Evolutionary conservation across 2,329 filamentous ascomycete species (phyloP), one percentile per base, ranked within the genome.

Genomic region (Fusarium napiforme): DNA sequence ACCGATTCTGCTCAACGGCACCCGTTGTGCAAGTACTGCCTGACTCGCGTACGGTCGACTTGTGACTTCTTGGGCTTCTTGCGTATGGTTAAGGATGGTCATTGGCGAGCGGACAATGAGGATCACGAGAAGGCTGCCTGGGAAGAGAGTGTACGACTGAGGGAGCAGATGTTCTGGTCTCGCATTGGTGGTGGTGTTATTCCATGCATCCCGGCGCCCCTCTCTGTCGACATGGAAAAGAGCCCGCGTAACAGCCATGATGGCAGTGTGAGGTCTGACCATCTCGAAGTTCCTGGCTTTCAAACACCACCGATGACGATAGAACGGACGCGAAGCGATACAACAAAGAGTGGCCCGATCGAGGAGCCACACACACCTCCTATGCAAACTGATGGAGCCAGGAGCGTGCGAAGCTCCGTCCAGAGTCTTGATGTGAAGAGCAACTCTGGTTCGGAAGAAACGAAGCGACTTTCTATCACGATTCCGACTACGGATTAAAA

Each of bases 121-220:
- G 94, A 96, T 56, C 93, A 95, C 39, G 94, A 97, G 82, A 94
- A 93, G 79, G 90, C 91, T 34, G 94, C 95, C 0, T 99, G 96
- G 96, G 96, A 98, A 80, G 96, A 99, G 84, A 94, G 94, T 64
- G 93, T 98, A 16, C 90, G 93, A 36, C 83, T 98, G 53, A 88
- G 96, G 57, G 96, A 99, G 81, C 92, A 96, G 76, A 97, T 99
- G 93, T 99, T 99, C 81, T 99, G 96, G 96, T 91, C 93, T 57
- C 90, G 96, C 62, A 90, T 99, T 59, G 96, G 96, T 32, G 96
- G 95, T 34, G 96, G 96, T 19, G 94, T 99, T 5, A 84, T 98
- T 18, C 96, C 96, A 3, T 85, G 88, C 15, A 77, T 78, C 16
- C 83, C 82, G 30, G 71, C 60, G 9, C 63, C 78, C n/a, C 68